Evolutionary conservation across 2,329 filamentous ascomycete genomes (phyloP).

Genomic region (Fusarium verrucosum): DNA sequence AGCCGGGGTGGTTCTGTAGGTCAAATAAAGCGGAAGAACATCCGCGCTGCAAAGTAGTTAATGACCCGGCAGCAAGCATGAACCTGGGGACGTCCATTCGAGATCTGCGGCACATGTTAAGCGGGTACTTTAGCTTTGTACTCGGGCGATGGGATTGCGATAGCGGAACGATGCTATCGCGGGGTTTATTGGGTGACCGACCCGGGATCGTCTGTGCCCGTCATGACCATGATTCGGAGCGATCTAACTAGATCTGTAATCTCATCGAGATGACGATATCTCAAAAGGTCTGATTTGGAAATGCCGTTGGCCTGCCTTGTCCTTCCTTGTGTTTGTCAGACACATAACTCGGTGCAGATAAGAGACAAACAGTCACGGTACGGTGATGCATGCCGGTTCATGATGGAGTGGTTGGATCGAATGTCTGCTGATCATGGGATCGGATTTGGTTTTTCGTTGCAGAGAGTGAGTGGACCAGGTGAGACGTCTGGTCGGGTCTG

Average conservation of each 20-base stretch:
- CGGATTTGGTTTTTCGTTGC: conserved; percentile 17
- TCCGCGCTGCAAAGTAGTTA: conserved; percentile 17
- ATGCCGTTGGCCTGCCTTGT: conserved; percentile 22
- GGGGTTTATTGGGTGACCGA: conserved; percentile 16
- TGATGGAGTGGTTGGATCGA: conserved; percentile 15
- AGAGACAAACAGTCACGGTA: conserved; percentile 14
- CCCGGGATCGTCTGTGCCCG: conserved; percentile 25
- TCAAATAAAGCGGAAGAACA: conserved; percentile 17
- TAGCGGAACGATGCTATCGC: conserved; percentile 25
- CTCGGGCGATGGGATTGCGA: conserved; percentile 10
- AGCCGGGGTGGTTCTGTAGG: conserved; percentile 30
- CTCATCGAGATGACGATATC: conserved; percentile 32
- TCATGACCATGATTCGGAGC: conserved; percentile 18
- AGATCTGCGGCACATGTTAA: conserved; percentile 20
- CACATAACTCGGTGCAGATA: background rate
- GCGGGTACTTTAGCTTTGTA: conserved; percentile 4
- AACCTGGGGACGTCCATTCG: conserved; percentile 16
- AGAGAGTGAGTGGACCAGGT: conserved; percentile 19
- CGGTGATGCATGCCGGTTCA: conserved; percentile 18
- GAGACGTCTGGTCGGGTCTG: conserved; percentile 25
- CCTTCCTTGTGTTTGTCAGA: conserved; percentile 27
- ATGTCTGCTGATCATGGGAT: conserved; percentile 38
- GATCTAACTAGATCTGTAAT: conserved; percentile 26
- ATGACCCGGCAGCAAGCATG: conserved; percentile 20
- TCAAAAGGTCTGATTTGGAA: conserved; percentile 3